Evolutionary conservation across 306 rosid species (phyloP), one percentile per base, ranked within the genome.

Genomic region (Ziziphus jujuba): DNA sequence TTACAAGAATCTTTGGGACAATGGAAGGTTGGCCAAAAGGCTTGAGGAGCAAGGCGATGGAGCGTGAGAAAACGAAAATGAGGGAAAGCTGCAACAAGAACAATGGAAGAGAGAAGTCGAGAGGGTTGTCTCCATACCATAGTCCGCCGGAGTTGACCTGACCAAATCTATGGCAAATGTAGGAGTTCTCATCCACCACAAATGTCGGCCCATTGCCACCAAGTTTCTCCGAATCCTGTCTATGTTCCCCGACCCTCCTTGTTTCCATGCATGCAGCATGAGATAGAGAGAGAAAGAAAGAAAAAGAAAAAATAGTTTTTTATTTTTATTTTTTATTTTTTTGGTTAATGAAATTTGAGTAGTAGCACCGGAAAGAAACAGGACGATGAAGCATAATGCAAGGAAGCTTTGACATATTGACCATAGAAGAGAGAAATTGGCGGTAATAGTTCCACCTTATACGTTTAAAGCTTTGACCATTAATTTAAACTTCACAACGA

Each of bases 1-100:
- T 72, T 81, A 85, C 88, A 69, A 87, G 82, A 75, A 87, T 75
- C 15, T 87, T 82, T 50, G 87, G 79, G 75, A 87, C 71, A 65
- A 87, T 57, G 25, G 75, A 55, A 15, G 89, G 77, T 67, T 85
- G 89, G 59, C 89, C 91, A 5, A 85, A 57, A 35, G 87, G 91
- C 81, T 77, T 85, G 72, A 87, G 84, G 57, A 90, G 3, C 50
- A 72, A 10, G 69, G 53, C 52, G 38, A 86, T 65, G 17, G 72
- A 3, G 13, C 73, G 69, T n/a, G 87, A 75, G 61, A 67, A 59
- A 40, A 77, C 40, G 67, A 72, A 82, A 63, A 85, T 45, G 71
- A 90, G 86, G 38, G 79, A 75, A 63, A 83, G 66, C 67, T 90
- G 95, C 35, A 83, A 52, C 73, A 84, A 40, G 67, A 84, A 73